These are phyloP conservation scores for Termitomyces sp. DNA, from an alignment of 768 basidiomycete genomes.

Conservation along the genomic window DNA sequence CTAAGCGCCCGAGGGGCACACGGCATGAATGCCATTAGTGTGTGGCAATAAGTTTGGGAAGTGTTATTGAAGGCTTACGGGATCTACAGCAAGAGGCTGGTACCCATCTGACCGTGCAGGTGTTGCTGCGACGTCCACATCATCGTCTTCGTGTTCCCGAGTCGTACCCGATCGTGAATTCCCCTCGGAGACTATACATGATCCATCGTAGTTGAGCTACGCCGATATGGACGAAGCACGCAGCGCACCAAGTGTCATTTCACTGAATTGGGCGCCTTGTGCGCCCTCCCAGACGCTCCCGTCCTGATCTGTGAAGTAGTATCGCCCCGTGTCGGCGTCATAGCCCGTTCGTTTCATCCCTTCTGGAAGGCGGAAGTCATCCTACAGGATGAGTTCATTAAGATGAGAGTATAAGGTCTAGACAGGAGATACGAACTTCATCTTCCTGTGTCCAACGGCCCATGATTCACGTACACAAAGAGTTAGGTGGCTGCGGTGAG, in stretches of 20 bases:
- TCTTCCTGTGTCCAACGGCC: constrained; percentile 46
- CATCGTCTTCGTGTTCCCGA: constrained; percentile 33
- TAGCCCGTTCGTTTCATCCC: constrained; percentile 72
- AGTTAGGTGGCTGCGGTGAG: neutral
- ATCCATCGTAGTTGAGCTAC: neutral
- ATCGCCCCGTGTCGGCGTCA: constrained; percentile 65
- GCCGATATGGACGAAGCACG: neutral
- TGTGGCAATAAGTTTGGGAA: neutral
- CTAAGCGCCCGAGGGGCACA: constrained; percentile 13
- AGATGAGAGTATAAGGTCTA: neutral
- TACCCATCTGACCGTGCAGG: constrained; percentile 54
- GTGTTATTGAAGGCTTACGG: constrained; percentile 38
- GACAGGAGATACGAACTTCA: constrained; percentile 27
- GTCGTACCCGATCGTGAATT: constrained; percentile 5
- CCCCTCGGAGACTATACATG: constrained; percentile 17
- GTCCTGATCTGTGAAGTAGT: constrained; percentile 57
- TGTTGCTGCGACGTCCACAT: constrained; percentile 59
- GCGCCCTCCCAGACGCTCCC: constrained; percentile 57
- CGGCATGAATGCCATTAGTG: neutral
- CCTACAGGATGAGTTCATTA: constrained; percentile 27
- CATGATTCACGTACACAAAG: constrained; percentile 12
- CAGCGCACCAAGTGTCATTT: constrained; percentile 31
- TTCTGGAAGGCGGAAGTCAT: constrained; percentile 48
- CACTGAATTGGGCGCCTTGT: constrained; percentile 61
- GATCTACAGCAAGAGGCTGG: constrained; percentile 47